phyloP scores from a whole-genome alignment of 1,284 basidiomycete species.

The Cerioporus squamosus region DNA sequence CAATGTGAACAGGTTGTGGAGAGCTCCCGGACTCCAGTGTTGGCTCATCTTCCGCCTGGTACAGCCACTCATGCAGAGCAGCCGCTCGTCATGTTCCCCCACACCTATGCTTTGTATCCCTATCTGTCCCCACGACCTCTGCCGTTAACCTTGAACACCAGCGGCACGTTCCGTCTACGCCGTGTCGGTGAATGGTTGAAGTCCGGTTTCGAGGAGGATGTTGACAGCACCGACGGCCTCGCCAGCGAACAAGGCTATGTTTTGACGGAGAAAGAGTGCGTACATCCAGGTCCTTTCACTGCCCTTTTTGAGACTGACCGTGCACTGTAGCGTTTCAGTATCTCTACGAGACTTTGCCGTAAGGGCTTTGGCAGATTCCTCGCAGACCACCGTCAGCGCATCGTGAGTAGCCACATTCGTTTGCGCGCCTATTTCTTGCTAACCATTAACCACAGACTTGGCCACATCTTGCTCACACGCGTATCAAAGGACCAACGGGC shows the following conservation, averaged over 20 bases:
- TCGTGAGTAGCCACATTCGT: constrained; percentile 43
- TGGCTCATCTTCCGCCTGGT: constrained; percentile 44
- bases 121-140: constrained; percentile 55
- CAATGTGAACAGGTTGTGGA: constrained; percentile 26
- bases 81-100: constrained; percentile 30
- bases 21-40: constrained; percentile 28
- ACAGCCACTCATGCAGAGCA: constrained; percentile 20
- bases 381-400: constrained; percentile 42
- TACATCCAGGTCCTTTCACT: constrained; percentile 8
- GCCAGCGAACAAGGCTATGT: constrained; percentile 37
- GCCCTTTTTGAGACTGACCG: not conserved
- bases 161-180: constrained; percentile 59
- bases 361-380: constrained; percentile 2
- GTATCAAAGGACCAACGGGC: constrained; percentile 35
- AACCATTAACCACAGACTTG: constrained; percentile 44
- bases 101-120: constrained; percentile 64
- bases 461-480: constrained; percentile 59
- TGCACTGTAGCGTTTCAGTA: constrained; percentile 13
- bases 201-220: constrained; percentile 37
- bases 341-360: constrained; percentile 25
- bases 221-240: constrained; percentile 43
- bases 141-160: constrained; percentile 50
- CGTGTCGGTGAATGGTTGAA: constrained; percentile 64
- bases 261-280: constrained; percentile 41
- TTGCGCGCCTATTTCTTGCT: not conserved